Conservation (phyloP, 345 rosid genomes). For the Arabidopsis thaliana region TAIR10.1 NC_003076.8:14461501-14462000, state of each 20-base stretch:
- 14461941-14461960: slow-evolving; percentile 52
- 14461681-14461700: slow-evolving; percentile 33
- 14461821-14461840: slow-evolving; percentile 20
- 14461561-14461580: slow-evolving; percentile 23
- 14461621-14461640: slow-evolving; percentile 24
- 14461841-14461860: slow-evolving; percentile 29
- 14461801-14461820: slow-evolving; percentile 38
- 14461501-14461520: slow-evolving; percentile 5
- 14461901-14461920: slow-evolving; percentile 28
- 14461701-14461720: slow-evolving; percentile 29
- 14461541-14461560: slow-evolving; percentile 38
- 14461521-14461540: slow-evolving; percentile 52
- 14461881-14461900: slow-evolving; percentile 26
- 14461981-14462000: slow-evolving; percentile 78
- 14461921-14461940: slow-evolving; percentile 37
- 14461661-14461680: slow-evolving; percentile 51
- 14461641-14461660: slow-evolving; percentile 2
- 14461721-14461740: slow-evolving; percentile 33
- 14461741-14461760: slow-evolving; percentile 36
- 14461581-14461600: slow-evolving; percentile 17
- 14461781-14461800: slow-evolving; percentile 26
- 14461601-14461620: slow-evolving; percentile 4
- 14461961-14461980: slow-evolving; percentile 71
- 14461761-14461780: slow-evolving; percentile 34
- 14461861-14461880: slow-evolving; percentile 18